Evolutionary conservation across 306 rosid genomes (phyloP).

Genomic region (Cyamopsis tetragonoloba): DNA sequence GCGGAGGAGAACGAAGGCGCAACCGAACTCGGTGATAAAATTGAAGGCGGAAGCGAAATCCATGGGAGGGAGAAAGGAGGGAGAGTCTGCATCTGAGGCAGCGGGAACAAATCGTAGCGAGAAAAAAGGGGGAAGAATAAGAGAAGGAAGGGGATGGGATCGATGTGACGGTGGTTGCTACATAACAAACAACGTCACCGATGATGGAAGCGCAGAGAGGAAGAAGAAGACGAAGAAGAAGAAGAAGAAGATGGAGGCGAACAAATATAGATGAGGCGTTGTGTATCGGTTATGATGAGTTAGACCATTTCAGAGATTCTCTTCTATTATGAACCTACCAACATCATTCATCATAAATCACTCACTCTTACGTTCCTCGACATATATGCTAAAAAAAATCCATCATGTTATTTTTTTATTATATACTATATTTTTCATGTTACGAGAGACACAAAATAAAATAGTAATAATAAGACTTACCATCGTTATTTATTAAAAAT

Average conservation of each 20-base stretch:
- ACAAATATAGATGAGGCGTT: background rate
- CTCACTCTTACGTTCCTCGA: background rate
- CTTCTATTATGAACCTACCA: background rate
- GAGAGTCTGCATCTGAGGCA: conserved; percentile 45
- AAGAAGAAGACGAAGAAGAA: background rate
- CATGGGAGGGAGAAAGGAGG: conserved; percentile 40
- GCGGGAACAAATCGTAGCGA: background rate
- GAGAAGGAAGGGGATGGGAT: background rate
- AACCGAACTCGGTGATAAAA: conserved; percentile 39
- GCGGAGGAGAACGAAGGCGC: conserved; percentile 41
- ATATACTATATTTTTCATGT: too few species aligned
- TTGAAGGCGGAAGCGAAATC: conserved; percentile 35
- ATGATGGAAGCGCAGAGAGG: background rate
- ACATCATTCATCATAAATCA: background rate
- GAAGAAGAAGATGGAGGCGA: background rate
- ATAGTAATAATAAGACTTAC: too few species aligned
- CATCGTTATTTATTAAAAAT: too few species aligned
- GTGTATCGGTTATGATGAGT: background rate
- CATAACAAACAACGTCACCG: too few species aligned
- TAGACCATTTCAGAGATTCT: conserved; percentile 35
- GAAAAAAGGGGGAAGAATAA: background rate
- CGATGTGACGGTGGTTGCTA: background rate
- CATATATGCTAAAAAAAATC: too few species aligned
- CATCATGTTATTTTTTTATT: too few species aligned
- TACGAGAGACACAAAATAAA: too few species aligned